phyloP scores from a whole-genome alignment of 371 early-diverging fungal species.

The Amoeboaphelidium protococcarum region DNA sequence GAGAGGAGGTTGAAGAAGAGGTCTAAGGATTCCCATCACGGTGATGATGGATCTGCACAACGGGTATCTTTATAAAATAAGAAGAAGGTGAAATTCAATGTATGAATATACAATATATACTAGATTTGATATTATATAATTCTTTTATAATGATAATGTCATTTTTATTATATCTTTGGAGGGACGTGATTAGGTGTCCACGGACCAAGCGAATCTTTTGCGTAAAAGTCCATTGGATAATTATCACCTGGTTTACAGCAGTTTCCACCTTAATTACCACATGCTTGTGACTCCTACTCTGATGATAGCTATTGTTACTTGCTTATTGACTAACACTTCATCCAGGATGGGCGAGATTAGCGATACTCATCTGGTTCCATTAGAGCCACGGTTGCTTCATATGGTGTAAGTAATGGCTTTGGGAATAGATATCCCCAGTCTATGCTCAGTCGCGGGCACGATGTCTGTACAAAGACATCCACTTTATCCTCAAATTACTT shows the following conservation, averaged over 20 bases:
- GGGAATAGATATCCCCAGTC: slow-evolving; percentile 97
- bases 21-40: too few relatives aligned
- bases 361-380: slow-evolving; percentile 49
- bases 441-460: slow-evolving; percentile 92
- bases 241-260: slow-evolving; percentile 11
- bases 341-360: neutral
- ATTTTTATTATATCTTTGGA: too few relatives aligned
- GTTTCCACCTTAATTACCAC: slow-evolving; percentile 1
- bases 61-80: too few relatives aligned
- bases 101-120: too few relatives aligned
- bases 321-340: neutral
- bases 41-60: too few relatives aligned
- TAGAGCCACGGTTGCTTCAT: slow-evolving; percentile 72
- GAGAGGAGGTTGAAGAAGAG: too few relatives aligned
- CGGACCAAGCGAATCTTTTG: slow-evolving; percentile 63
- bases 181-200: slow-evolving; percentile 84
- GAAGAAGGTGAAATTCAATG: too few relatives aligned
- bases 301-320: neutral
- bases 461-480: slow-evolving; percentile 87
- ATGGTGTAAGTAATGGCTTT: slow-evolving; percentile 83
- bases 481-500: slow-evolving; percentile 54
- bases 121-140: too few relatives aligned
- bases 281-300: slow-evolving; percentile 9
- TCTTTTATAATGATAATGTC: too few relatives aligned
- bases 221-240: slow-evolving; percentile 95